Evolutionary conservation across 2,329 filamentous ascomycete genomes (phyloP).

Genomic region (Eutypa lata): DNA sequence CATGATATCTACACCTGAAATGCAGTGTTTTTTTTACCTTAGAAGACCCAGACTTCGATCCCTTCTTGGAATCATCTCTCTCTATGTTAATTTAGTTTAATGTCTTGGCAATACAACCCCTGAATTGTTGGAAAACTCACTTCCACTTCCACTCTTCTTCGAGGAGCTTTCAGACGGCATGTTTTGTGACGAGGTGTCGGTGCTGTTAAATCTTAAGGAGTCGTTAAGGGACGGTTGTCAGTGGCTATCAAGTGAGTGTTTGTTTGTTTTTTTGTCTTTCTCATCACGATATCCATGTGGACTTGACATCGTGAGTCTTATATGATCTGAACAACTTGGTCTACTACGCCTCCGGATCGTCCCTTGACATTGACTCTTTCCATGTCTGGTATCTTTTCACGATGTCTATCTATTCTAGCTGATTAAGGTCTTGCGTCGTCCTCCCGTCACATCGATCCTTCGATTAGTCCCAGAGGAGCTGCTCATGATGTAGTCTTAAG

Average conservation of each 20-base stretch:
- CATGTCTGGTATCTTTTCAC: slow-evolving; percentile 4
- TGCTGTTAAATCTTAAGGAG: neutral
- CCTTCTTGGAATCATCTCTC: neutral
- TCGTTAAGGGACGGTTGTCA: neutral
- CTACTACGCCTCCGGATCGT: neutral
- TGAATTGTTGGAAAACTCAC: slow-evolving; percentile 3
- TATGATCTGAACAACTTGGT: slow-evolving; percentile 5
- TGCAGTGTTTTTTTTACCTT: neutral
- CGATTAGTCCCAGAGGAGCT: neutral
- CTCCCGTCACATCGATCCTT: neutral
- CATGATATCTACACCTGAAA: neutral
- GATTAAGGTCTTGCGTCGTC: neutral
- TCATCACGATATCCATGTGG: neutral
- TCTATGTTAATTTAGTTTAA: neutral
- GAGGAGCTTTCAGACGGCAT: slow-evolving; percentile 11
- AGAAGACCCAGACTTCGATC: neutral
- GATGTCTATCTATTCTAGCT: neutral
- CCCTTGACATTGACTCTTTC: slow-evolving; percentile 3
- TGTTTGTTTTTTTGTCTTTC: slow-evolving; percentile 2
- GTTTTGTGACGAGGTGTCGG: neutral
- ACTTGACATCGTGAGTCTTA: neutral
- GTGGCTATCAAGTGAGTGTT: neutral
- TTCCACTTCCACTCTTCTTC: slow-evolving; percentile 9
- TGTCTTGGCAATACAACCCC: neutral
- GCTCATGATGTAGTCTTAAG: neutral